Evolutionary conservation across 1,284 basidiomycete genomes (phyloP), one percentile per base, ranked within the genome.

Genomic region (Limonomyces culmigenus): DNA sequence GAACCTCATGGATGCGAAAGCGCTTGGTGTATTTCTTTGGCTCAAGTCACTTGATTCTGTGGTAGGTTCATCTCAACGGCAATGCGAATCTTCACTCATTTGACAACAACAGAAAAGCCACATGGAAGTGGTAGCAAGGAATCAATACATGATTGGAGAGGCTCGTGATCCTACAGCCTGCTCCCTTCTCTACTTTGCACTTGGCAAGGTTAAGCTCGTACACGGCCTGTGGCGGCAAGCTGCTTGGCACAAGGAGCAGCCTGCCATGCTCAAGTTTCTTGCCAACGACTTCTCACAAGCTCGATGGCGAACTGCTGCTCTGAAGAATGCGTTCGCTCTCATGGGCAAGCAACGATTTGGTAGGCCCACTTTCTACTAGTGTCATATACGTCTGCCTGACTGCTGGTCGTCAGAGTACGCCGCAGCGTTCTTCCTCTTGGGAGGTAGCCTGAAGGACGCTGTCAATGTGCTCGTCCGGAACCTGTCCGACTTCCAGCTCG

Each of bases 201-300:
- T 98, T 2, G 83, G 87, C 29, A 97, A 97, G 52, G 70, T 73
- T 37, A 87, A 88, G 50, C 70, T 96, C 12, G 87, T 98, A 0
- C 83, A 88, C 44, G 87, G 89, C 1, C 65, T 98, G 3, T 99
- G 95, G 95, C 72, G 85, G 44, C 93, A 97, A 51, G 88, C 92
- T 0, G 73, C 76, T 2, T 93, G 91, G 67, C 92, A 98, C 48
- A 83, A 76, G 42, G 95, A 98, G 46, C 88, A 95, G 48, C 50
- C 64, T 4, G 53, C 78, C 41, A 98, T 93, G 92, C 64, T 96
- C 37, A 88, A 84, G 48, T 97, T 99, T 56, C 56, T 99, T 3
- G 65, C 71, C 21, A 93, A 99, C 49, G 85, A 99, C 55, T 98
- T 99, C 49, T 66, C 66, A 3, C 63, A 80, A 42, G 60, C 76